A percentile compares a stretch with the other conserved stretches of the same genome.
Evolutionary conservation across 306 rosid genomes (phyloP).

Genomic region (Prunus mongolica): DNA sequence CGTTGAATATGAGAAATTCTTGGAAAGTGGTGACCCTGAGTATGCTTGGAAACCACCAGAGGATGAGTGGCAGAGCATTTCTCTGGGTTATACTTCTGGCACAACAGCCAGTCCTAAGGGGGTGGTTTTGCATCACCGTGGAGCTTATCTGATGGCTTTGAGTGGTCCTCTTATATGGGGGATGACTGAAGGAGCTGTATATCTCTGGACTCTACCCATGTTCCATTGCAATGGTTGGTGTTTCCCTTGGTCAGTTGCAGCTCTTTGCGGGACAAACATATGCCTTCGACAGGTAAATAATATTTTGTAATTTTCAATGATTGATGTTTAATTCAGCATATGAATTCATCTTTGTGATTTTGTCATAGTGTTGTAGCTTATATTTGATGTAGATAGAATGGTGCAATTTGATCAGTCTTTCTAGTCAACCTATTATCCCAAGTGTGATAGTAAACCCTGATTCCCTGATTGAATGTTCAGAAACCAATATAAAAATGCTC

Average conservation of each 20-base stretch:
- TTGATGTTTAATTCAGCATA: neutral
- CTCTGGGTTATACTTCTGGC: conserved; percentile 93
- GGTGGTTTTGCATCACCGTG: conserved; percentile 87
- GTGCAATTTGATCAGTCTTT: neutral
- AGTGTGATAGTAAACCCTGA: neutral
- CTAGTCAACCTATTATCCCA: neutral
- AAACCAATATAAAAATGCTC: neutral
- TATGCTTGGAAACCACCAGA: conserved; percentile 80
- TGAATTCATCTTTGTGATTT: neutral
- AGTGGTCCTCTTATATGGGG: conserved; percentile 72
- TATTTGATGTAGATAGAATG: neutral
- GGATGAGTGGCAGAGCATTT: conserved; percentile 98
- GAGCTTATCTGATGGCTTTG: conserved; percentile 68
- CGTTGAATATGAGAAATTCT: conserved; percentile 63
- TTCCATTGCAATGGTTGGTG: conserved; percentile 99
- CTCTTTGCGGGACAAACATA: conserved; percentile 75
- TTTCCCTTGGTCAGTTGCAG: conserved; percentile 86
- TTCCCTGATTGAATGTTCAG: neutral
- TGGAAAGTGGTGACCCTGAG: conserved; percentile 74
- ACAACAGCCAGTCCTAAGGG: conserved; percentile 97
- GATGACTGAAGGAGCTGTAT: conserved; percentile 83
- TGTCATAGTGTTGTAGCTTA: neutral
- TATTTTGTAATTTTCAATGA: neutral
- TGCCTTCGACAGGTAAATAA: conserved; percentile 84
- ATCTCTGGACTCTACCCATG: conserved; percentile 95